Base-by-base conservation (phyloP, 23 red algal species). In the Gracilaria caudata region DNA sequence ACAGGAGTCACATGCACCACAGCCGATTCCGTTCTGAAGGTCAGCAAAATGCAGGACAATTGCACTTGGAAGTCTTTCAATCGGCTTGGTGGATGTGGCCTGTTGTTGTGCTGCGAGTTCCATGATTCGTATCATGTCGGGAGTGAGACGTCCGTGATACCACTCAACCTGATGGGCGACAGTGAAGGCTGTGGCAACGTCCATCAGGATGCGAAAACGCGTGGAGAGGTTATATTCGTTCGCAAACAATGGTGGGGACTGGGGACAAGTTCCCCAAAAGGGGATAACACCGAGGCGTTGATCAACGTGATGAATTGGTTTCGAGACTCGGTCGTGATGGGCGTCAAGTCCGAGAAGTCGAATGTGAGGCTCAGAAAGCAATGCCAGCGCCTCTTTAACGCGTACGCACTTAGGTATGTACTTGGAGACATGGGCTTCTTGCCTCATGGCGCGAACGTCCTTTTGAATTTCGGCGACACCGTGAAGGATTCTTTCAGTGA, bases 111-210 rank as follows among this genome's bases (percentile, higher is more conserved):
- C 40, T 24, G 1, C 11, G 38, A 33, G 70, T 29, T 43, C 25
- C 23, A 43, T 36, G n/a, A 75, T 75, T 23, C 70, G 70, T 28
- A 75, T 75, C 70, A 75, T 75, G 21, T 43, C 23, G 9, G 70
- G 40, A 21, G 39, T 32, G 40, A 75, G 70, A 47, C 37, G 43
- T 7, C 39, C 43, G 38, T 75, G 70, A 47, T 75, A 75, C 70
- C 70, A 75, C 1, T 14, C 38, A 25, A 25, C 37, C 8, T 23
- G 23, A 47, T 75, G 70, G 0, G 70, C 70, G 43, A 26, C 38
- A 28, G 70, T 29, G 25, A 75, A 49, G 39, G 70, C 37, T 46
- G 70, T 36, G 70, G 70, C 70, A 33, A 75, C 70, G 38, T 43
- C 21, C 21, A 45, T 24, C 29, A 75, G 70, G 21, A 75, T 21